A percentile compares a stretch with the other conserved stretches of the same genome.
These are phyloP conservation scores for Vaccinium vitisidaea DNA, from an alignment of 148 eudicot genomes.

Conservation along the genomic window DNA sequence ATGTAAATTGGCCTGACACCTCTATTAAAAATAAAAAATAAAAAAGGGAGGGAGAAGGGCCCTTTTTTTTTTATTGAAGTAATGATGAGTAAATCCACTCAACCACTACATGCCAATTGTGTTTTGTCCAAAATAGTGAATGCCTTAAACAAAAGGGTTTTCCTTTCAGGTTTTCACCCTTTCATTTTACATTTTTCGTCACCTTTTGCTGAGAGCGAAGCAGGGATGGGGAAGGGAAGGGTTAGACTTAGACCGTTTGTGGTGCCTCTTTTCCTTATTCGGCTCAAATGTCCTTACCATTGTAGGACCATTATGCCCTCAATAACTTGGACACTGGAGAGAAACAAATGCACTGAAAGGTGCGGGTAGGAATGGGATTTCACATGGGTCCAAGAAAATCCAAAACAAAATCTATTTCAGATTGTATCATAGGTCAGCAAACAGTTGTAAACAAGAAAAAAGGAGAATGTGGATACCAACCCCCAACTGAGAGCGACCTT, in stretches of 20 bases:
- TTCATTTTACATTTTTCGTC: conserved; percentile 30
- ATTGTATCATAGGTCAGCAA: conserved; percentile 14
- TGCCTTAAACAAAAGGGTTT: conserved; percentile 11
- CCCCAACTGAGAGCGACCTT: conserved; percentile 38
- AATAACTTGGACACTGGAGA: neutral
- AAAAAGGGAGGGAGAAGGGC: conserved; percentile 1
- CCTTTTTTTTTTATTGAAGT: conserved; percentile 61
- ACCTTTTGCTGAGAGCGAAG: conserved; percentile 21
- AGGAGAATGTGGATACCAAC: neutral
- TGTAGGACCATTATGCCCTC: conserved; percentile 6
- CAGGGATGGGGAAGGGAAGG: conserved; percentile 14
- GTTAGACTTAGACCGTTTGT: too few species aligned
- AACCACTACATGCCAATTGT: conserved; percentile 23
- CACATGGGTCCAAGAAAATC: conserved; percentile 28
- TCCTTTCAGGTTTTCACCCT: conserved; percentile 10
- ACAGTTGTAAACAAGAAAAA: neutral
- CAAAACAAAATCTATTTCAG: conserved; percentile 48
- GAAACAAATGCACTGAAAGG: neutral
- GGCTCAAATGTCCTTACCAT: neutral
- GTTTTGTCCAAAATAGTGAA: conserved; percentile 21
- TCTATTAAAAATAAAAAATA: too few species aligned
- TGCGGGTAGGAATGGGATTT: neutral
- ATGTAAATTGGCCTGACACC: too few species aligned
- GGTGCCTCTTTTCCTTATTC: neutral
- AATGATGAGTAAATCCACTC: conserved; percentile 56